Evolutionary conservation across 2,329 filamentous ascomycete genomes (phyloP).

Genomic region (Microsporum canis): DNA sequence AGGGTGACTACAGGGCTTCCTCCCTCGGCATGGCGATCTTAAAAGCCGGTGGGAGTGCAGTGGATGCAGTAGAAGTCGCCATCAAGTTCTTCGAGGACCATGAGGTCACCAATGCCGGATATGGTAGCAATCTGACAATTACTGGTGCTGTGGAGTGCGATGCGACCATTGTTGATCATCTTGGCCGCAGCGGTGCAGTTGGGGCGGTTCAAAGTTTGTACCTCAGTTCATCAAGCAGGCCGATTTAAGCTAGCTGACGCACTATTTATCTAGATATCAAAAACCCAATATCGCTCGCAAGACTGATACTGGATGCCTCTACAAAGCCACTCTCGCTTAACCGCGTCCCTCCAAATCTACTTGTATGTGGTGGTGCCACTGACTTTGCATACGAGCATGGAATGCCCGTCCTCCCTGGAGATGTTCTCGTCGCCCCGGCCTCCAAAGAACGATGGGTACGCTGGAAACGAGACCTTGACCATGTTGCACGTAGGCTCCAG

Average conservation of each 20-base stretch:
- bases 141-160: conserved; percentile 90
- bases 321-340: conserved; percentile 67
- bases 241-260: not conserved
- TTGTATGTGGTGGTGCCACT: conserved; percentile 74
- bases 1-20: conserved; percentile 52
- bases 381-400: conserved; percentile 75
- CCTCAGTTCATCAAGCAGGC: not conserved
- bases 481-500: conserved; percentile 20
- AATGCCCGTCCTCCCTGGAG: conserved; percentile 60
- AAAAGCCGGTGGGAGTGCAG: conserved; percentile 62
- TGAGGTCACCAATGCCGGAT: conserved; percentile 93
- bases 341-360: conserved; percentile 82
- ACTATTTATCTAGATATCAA: conserved; percentile 55
- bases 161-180: conserved; percentile 82
- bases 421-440: conserved; percentile 66
- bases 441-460: conserved; percentile 66
- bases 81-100: conserved; percentile 81
- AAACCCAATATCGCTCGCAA: conserved; percentile 82
- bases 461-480: conserved; percentile 62
- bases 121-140: conserved; percentile 85
- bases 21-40: conserved; percentile 71
- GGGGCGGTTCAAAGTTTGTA: conserved; percentile 77
- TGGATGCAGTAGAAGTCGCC: conserved; percentile 83
- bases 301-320: conserved; percentile 67
- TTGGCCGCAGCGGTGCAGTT: conserved; percentile 82